Conservation (phyloP, 179 eudicot species). For the Actinidia chinensis region DNA sequence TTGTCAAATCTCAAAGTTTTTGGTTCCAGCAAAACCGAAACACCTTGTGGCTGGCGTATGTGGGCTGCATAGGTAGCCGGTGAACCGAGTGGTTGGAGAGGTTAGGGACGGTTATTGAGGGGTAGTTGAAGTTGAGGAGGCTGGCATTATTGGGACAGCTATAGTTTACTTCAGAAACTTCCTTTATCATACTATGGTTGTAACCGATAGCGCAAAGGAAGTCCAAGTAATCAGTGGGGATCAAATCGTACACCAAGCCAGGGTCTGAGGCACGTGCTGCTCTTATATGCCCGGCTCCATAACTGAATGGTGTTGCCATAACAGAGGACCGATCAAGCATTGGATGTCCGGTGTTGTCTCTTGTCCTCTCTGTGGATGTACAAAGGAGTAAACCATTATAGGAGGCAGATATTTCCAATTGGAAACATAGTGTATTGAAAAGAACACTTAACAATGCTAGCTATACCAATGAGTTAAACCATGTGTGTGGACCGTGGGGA, state of each 20-base stretch:
- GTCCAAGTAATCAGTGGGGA: slow-evolving; percentile 39
- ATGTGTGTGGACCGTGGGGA: too few relatives aligned
- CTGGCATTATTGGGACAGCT: slow-evolving; percentile 36
- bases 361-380: slow-evolving; percentile 39
- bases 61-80: slow-evolving; percentile 39
- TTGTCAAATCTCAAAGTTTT: slow-evolving; percentile 34
- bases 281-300: slow-evolving; percentile 61
- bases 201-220: slow-evolving; percentile 62
- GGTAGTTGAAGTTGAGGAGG: slow-evolving; percentile 54
- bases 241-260: slow-evolving; percentile 62
- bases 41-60: slow-evolving; percentile 38
- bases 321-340: slow-evolving; percentile 25
- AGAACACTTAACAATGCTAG: background rate
- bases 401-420: background rate
- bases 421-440: background rate
- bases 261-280: slow-evolving; percentile 66
- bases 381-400: background rate
- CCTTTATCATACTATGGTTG: slow-evolving; percentile 29
- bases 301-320: slow-evolving; percentile 45
- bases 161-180: slow-evolving; percentile 25
- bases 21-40: slow-evolving; percentile 43
- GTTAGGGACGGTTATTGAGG: slow-evolving; percentile 62
- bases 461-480: background rate
- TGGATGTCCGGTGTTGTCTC: slow-evolving; percentile 49
- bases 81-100: slow-evolving; percentile 48